A percentile compares a stretch with the other conserved stretches of the same genome.
Conservation (phyloP, 768 basidiomycete genomes). For the Mycena galopus region DNA sequence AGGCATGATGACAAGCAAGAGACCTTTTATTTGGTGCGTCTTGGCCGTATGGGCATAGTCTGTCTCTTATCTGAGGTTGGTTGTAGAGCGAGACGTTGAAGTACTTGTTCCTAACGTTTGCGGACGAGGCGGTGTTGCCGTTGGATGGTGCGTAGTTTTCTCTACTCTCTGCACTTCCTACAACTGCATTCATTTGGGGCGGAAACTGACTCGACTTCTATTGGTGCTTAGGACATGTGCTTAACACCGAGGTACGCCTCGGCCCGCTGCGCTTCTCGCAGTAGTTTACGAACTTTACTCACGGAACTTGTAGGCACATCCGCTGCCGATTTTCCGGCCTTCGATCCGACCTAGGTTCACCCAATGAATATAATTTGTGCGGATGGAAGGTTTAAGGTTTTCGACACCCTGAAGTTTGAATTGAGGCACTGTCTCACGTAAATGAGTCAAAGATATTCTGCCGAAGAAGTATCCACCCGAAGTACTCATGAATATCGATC, state of each 20-base stretch:
- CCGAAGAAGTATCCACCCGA: too few relatives aligned
- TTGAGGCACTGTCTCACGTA: too few relatives aligned
- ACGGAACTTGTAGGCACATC: constrained; percentile 43
- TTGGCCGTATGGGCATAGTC: background rate
- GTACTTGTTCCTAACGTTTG: constrained; percentile 90
- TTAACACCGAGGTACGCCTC: constrained; percentile 87
- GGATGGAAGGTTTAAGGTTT: too few relatives aligned
- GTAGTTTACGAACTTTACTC: too few relatives aligned
- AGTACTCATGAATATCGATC: too few relatives aligned
- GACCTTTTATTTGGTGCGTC: constrained; percentile 87
- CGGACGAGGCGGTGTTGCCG: constrained; percentile 76
- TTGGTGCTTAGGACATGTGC: constrained; percentile 85
- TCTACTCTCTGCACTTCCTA: too few relatives aligned
- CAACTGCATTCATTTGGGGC: background rate
- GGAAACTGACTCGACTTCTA: background rate
- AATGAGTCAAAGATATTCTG: too few relatives aligned
- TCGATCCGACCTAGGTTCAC: constrained; percentile 59
- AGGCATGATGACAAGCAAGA: constrained; percentile 92
- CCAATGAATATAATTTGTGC: background rate
- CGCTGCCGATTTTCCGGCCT: constrained; percentile 51
- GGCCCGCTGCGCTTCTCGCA: too few relatives aligned
- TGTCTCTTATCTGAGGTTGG: background rate
- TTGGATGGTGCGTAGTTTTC: constrained; percentile 81
- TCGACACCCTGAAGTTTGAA: too few relatives aligned
- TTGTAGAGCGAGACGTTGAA: constrained; percentile 88